phyloP scores from a whole-genome alignment of 768 basidiomycete species.

The Suillus sp. region DNA sequence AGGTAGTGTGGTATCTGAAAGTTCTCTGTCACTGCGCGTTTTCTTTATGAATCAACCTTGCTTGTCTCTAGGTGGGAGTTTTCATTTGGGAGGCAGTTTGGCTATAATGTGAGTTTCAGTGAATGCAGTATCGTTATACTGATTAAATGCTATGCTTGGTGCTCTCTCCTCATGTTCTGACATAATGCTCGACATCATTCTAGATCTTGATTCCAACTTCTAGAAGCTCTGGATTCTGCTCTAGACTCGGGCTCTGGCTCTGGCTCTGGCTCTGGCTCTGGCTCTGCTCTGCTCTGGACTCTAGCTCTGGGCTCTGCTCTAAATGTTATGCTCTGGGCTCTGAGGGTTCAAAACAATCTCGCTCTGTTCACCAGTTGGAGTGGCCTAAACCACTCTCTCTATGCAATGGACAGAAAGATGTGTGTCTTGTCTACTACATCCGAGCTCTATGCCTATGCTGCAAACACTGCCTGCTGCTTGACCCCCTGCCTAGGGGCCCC shows the following conservation, averaged over 20 bases:
- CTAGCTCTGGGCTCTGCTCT: neutral
- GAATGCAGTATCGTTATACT: neutral
- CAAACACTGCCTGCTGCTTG: neutral
- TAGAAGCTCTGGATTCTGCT: neutral
- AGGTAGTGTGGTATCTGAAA: neutral
- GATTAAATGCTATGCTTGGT: neutral
- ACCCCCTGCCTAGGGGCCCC: neutral
- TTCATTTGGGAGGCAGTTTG: neutral
- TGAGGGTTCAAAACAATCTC: neutral
- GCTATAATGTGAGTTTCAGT: neutral
- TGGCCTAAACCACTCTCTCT: neutral
- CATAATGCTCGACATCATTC: neutral
- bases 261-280: too few species aligned
- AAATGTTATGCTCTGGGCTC: neutral
- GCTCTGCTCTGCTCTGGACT: neutral
- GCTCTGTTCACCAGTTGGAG: slow-evolving; percentile 2
- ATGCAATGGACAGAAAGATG: neutral
- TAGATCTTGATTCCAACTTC: neutral
- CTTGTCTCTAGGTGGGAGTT: neutral
- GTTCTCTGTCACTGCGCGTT: neutral
- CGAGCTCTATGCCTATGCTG: neutral
- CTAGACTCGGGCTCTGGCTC: too few species aligned
- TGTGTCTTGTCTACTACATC: neutral
- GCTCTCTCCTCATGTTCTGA: neutral
- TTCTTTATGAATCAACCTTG: neutral